These are phyloP conservation scores for Sodiomyces alkalinus DNA, from an alignment of 2,329 filamentous ascomycete genomes.

Conservation along the genomic window DNA sequence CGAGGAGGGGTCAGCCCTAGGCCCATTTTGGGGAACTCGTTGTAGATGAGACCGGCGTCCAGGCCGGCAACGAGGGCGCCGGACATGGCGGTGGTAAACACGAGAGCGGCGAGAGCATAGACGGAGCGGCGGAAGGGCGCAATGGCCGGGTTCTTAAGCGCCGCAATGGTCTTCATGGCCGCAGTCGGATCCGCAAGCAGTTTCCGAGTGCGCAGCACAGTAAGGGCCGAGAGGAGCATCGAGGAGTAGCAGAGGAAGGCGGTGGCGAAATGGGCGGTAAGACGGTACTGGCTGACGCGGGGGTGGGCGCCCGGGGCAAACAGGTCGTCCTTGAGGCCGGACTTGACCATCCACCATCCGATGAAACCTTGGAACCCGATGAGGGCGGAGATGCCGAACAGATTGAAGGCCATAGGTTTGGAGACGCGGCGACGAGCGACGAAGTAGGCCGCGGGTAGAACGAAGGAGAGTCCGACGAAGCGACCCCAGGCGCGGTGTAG, in stretches of 20 bases:
- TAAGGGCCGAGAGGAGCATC: slow-evolving; percentile 83
- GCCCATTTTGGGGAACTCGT: slow-evolving; percentile 96
- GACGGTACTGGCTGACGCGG: slow-evolving; percentile 83
- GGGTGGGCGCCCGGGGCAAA: slow-evolving; percentile 85
- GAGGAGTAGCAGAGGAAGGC: slow-evolving; percentile 88
- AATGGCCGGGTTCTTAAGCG: slow-evolving; percentile 52
- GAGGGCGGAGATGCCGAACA: slow-evolving; percentile 70
- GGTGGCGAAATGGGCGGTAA: slow-evolving; percentile 76
- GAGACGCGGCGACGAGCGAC: slow-evolving; percentile 67
- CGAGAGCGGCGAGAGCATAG: slow-evolving; percentile 53
- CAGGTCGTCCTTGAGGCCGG: slow-evolving; percentile 85
- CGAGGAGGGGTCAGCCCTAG: slow-evolving; percentile 65
- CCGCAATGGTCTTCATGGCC: slow-evolving; percentile 42
- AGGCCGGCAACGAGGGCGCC: slow-evolving; percentile 87
- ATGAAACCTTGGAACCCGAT: slow-evolving; percentile 93
- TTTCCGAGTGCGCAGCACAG: slow-evolving; percentile 63
- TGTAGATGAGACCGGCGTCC: slow-evolving; percentile 95
- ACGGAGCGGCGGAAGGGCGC: slow-evolving; percentile 59
- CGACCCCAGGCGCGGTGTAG: slow-evolving; percentile 88
- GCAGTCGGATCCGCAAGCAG: slow-evolving; percentile 52
- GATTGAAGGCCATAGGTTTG: slow-evolving; percentile 57
- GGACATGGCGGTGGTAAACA: slow-evolving; percentile 86
- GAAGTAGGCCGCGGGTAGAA: slow-evolving; percentile 79
- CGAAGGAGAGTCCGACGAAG: slow-evolving; percentile 77
- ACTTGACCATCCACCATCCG: slow-evolving; percentile 99